A percentile compares a stretch with the other conserved stretches of the same genome.
phyloP scores from a whole-genome alignment of 1,139 yeast species.

The Geotrichum citri-aurantii region DNA sequence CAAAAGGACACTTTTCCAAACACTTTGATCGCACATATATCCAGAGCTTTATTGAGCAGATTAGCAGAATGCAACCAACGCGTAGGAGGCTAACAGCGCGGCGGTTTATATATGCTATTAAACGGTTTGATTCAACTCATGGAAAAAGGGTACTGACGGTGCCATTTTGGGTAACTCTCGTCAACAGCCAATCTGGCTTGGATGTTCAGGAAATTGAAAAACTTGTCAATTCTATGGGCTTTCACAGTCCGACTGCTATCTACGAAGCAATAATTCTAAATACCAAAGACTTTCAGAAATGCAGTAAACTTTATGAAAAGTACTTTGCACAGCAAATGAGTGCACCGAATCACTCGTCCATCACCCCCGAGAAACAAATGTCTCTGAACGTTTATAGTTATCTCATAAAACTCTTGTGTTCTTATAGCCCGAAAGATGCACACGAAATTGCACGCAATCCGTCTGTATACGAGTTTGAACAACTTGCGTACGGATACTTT shows the following conservation, averaged over 20 bases:
- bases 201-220: conserved; percentile 1
- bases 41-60: neutral
- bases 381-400: conserved; percentile 10
- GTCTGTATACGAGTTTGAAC: neutral
- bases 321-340: neutral
- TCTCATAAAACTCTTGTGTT: conserved; percentile 8
- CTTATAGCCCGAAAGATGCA: conserved; percentile 9
- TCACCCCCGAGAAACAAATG: neutral
- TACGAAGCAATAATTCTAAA: conserved; percentile 8
- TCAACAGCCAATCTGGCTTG: neutral
- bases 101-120: neutral
- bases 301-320: conserved; percentile 2
- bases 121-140: neutral
- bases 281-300: conserved; percentile 5
- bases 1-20: neutral
- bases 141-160: neutral
- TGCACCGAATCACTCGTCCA: neutral
- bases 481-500: conserved; percentile 8
- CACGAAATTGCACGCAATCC: conserved; percentile 1
- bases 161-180: neutral
- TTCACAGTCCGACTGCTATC: neutral
- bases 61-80: neutral
- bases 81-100: neutral
- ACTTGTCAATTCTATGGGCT: neutral
- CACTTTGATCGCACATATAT: neutral